Evolutionary conservation across 371 early-diverging fungal species (phyloP).

Genomic region (Capniomyces stellatus): DNA sequence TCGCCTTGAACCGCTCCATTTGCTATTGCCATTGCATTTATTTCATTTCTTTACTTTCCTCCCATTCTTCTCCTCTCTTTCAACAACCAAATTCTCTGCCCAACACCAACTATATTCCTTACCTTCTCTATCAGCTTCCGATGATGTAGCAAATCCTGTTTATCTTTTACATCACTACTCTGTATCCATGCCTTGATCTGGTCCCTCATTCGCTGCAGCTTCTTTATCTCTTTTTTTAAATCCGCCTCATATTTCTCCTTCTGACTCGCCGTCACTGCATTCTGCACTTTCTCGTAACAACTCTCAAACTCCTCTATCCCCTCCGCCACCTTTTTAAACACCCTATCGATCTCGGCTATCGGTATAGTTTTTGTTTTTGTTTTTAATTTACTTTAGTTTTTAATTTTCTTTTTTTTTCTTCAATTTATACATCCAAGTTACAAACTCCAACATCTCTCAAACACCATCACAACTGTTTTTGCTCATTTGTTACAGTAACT

Average conservation of each 20-base stretch:
- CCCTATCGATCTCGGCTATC: conserved; percentile 81
- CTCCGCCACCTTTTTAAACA: conserved; percentile 86
- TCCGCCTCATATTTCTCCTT: conserved; percentile 92
- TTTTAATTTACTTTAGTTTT: too few species aligned
- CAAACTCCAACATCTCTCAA: too few species aligned
- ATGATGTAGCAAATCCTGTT: conserved; percentile 66
- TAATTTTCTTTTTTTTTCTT: too few species aligned
- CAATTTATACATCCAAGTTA: too few species aligned
- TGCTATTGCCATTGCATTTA: conserved; percentile 24
- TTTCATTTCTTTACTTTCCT: not conserved
- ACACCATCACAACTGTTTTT: too few species aligned
- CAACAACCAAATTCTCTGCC: too few species aligned
- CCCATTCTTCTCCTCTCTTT: not conserved
- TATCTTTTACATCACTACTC: conserved; percentile 90
- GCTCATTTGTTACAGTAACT: too few species aligned
- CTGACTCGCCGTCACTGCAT: conserved; percentile 62
- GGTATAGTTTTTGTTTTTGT: too few species aligned
- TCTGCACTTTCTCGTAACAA: conserved; percentile 72
- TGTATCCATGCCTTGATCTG: conserved; percentile 92
- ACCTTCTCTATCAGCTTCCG: conserved; percentile 74
- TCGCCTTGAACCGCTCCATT: conserved; percentile 96
- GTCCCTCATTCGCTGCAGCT: conserved; percentile 84
- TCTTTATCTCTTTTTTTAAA: conserved; percentile 96
- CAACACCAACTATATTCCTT: not conserved
- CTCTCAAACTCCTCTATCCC: conserved; percentile 88